Conservation (phyloP, 176 grass and related monocot species). For the Eragrostis nindensis region DNA sequence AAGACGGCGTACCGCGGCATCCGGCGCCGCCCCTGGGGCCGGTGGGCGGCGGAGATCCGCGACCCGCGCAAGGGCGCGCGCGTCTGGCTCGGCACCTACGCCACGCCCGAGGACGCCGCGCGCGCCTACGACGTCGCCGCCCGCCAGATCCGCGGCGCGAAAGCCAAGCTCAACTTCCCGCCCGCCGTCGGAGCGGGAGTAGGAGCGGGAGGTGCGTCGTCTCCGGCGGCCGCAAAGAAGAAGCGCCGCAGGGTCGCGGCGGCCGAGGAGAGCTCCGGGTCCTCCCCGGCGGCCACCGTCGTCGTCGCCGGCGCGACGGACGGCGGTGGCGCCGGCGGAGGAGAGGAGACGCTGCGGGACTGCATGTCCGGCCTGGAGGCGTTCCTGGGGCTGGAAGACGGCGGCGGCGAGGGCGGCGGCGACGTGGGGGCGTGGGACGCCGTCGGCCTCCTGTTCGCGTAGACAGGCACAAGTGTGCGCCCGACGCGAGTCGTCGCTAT, state of each 20-base stretch:
- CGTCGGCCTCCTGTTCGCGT: conserved; percentile 39
- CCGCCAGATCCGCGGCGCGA: conserved; percentile 64
- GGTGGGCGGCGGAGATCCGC: conserved; percentile 94
- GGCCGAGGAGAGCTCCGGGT: conserved; percentile 39
- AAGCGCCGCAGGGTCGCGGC: background rate
- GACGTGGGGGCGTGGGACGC: conserved; percentile 33
- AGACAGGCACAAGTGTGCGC: background rate
- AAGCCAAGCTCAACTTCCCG: conserved; percentile 85
- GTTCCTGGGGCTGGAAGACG: conserved; percentile 43
- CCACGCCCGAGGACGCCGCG: conserved; percentile 77
- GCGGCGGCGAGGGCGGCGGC: background rate
- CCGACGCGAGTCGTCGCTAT: background rate
- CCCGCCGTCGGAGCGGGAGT: background rate
- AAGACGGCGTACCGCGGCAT: conserved; percentile 78
- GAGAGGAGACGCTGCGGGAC: conserved; percentile 20
- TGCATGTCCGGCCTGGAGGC: conserved; percentile 58
- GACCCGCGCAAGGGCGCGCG: conserved; percentile 80
- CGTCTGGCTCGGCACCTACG: conserved; percentile 88
- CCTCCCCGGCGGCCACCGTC: background rate
- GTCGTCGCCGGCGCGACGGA: background rate
- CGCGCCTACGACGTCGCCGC: conserved; percentile 77
- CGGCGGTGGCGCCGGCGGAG: background rate
- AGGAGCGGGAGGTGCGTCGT: background rate
- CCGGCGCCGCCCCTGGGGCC: conserved; percentile 75
- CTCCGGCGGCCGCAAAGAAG: background rate